phyloP scores from a whole-genome alignment of 2,329 filamentous ascomycete species.

The Penicillium sp. region DNA sequence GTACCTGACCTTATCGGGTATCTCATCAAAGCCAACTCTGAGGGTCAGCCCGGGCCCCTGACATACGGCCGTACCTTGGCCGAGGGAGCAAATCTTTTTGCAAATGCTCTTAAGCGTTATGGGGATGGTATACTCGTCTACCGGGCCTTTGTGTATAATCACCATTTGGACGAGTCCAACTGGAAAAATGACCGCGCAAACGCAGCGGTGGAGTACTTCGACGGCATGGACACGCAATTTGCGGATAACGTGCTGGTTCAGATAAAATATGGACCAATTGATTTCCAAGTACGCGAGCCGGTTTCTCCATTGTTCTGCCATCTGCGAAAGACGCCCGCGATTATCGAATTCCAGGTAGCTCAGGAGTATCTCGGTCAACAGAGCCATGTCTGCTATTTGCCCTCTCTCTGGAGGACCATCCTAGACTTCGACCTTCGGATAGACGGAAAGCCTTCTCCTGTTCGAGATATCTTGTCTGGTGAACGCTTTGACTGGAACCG shows the following conservation, averaged over 20 bases:
- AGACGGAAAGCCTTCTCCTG: conserved; percentile 52
- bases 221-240: conserved; percentile 61
- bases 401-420: conserved; percentile 65
- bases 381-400: conserved; percentile 63
- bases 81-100: conserved; percentile 66
- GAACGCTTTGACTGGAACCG: conserved; percentile 55
- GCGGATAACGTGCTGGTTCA: conserved; percentile 68
- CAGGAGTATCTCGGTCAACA: conserved; percentile 72
- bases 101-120: conserved; percentile 53
- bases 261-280: conserved; percentile 71
- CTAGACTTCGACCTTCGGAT: conserved; percentile 65
- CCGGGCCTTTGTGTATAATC: conserved; percentile 67
- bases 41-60: conserved; percentile 64
- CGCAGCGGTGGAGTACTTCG: conserved; percentile 65
- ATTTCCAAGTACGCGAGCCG: conserved; percentile 69
- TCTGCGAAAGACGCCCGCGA: conserved; percentile 44
- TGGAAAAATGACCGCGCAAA: conserved; percentile 68
- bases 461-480: conserved; percentile 60
- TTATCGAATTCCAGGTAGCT: conserved; percentile 63
- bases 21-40: conserved; percentile 67
- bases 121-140: conserved; percentile 62
- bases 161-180: conserved; percentile 51
- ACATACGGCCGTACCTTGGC: conserved; percentile 68
- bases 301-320: conserved; percentile 61
- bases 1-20: conserved; percentile 68